Evolutionary conservation across 257 asterid species (phyloP), one percentile per base, ranked within the genome.

Genomic region (Coffea eugenioides): DNA sequence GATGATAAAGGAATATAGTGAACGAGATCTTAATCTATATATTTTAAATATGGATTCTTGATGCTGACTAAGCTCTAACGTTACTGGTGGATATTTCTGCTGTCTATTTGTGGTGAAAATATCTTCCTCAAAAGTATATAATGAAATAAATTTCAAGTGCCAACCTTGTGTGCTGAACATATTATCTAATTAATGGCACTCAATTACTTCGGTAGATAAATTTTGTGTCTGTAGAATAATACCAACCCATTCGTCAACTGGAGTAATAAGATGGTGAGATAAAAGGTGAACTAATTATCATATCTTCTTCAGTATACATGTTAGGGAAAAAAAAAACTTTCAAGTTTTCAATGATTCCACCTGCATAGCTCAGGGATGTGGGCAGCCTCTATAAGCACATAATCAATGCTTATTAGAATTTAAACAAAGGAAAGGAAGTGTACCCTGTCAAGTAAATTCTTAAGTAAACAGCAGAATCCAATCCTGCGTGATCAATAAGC

Each of bases 381-480:
- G n/a, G 5, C 36, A 62, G 36, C 68, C 13, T 8, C 6, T 49
- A 39, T 64, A 52, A 36, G 75, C 74, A 82, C 75, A 34, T 51
- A 80, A 45, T 64, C 49, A 69, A 66, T 41, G 54, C 71, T 41
- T 23, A 36, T 20, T 41, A 13, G 3, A 2, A 49, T 15, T 62
- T 49, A 65, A 62, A 23, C 76, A 77, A 27, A 69, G 68, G 25
- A 78, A 51, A 23, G 10, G 23, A 74, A 74, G 66, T 69, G 39
- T 93, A 95, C 98, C 99, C 99, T 65, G 88, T 90, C 90, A 91
- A 88, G 89, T 95, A 95, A 83, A 95, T 95, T 79, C 99, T 89
- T 85, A 95, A 83, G 79, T 95, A 95, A 82, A 89, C 96, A 27
- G 91, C 98, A 48, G 99, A 95, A 83, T 95, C 99, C 85, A 95